Conservation (phyloP, 805 yeast species). For the Teunomyces cretensis region DNA sequence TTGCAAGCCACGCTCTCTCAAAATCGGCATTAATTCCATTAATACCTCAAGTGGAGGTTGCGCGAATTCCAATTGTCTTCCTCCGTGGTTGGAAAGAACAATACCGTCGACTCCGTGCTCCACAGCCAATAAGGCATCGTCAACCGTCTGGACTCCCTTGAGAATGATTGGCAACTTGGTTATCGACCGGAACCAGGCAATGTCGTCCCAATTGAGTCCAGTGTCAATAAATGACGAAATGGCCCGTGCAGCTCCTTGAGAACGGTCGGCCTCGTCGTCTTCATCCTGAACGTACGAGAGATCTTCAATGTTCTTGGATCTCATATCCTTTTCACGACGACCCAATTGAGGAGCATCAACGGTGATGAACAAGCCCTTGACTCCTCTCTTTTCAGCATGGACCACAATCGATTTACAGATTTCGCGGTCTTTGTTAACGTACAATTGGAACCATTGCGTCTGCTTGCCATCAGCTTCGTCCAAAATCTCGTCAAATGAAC, state of each 20-base stretch:
- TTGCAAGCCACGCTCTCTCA: conserved; percentile 40
- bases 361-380: conserved; percentile 52
- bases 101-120: conserved; percentile 62
- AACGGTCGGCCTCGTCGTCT: conserved; percentile 27
- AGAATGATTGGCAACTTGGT: conserved; percentile 41
- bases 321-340: conserved; percentile 49
- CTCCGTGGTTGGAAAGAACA: conserved; percentile 73
- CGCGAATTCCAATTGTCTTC: conserved; percentile 65
- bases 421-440: conserved; percentile 42
- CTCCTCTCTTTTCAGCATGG: conserved; percentile 38
- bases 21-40: conserved; percentile 50
- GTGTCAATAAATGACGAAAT: conserved; percentile 45
- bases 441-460: conserved; percentile 50
- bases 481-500: conserved; percentile 81
- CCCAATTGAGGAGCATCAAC: conserved; percentile 59
- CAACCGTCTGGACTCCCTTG: conserved; percentile 69
- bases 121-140: conserved; percentile 61
- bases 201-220: conserved; percentile 37
- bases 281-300: conserved; percentile 25
- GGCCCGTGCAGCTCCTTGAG: conserved; percentile 28
- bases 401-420: conserved; percentile 29
- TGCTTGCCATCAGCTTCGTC: conserved; percentile 59
- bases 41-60: conserved; percentile 63
- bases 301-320: conserved; percentile 32
- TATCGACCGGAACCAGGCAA: conserved; percentile 39